A percentile compares a stretch with the other conserved stretches of the same genome.
Conservation (phyloP, 805 yeast species). For the Saccharomycopsis sp. region DNA sequence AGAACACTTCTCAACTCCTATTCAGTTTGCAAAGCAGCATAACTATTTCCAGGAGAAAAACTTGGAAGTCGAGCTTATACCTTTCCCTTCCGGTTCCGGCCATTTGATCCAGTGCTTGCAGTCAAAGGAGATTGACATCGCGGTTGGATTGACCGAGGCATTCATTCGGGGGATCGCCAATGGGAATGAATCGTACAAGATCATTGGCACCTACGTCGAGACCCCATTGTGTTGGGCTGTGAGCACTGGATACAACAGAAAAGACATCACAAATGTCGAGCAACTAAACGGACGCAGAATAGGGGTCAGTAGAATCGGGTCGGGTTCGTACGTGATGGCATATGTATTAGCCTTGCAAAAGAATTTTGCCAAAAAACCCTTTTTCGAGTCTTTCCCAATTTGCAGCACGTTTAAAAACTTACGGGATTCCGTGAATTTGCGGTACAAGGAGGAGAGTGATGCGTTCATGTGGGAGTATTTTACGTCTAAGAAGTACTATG, state of each 20-base stretch:
- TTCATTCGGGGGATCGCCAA: conserved; percentile 78
- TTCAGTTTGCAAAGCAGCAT: conserved; percentile 59
- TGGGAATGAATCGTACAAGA: conserved; percentile 53
- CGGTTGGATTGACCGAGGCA: conserved; percentile 88
- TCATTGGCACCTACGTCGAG: conserved; percentile 76
- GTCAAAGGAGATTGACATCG: conserved; percentile 60
- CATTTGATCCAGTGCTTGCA: conserved; percentile 71
- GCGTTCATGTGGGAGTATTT: conserved; percentile 97
- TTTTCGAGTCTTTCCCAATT: conserved; percentile 46
- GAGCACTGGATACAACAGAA: conserved; percentile 62
- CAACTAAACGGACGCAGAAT: conserved; percentile 57
- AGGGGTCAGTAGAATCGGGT: conserved; percentile 82
- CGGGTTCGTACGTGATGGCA: conserved; percentile 89
- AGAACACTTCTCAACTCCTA: conserved; percentile 87
- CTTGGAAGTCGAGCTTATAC: conserved; percentile 52
- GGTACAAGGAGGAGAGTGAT: conserved; percentile 40
- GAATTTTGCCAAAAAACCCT: conserved; percentile 43
- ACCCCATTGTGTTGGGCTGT: conserved; percentile 90
- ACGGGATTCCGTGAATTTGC: conserved; percentile 69
- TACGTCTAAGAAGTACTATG: conserved; percentile 82
- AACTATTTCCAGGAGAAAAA: conserved; percentile 46
- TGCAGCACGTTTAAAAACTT: conserved; percentile 65
- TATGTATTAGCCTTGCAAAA: conserved; percentile 66
- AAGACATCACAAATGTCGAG: conserved; percentile 42
- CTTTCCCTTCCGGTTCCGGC: conserved; percentile 84